phyloP scores from a whole-genome alignment of 176 grass and related monocot species.

The Rhynchospora pubera region DNA sequence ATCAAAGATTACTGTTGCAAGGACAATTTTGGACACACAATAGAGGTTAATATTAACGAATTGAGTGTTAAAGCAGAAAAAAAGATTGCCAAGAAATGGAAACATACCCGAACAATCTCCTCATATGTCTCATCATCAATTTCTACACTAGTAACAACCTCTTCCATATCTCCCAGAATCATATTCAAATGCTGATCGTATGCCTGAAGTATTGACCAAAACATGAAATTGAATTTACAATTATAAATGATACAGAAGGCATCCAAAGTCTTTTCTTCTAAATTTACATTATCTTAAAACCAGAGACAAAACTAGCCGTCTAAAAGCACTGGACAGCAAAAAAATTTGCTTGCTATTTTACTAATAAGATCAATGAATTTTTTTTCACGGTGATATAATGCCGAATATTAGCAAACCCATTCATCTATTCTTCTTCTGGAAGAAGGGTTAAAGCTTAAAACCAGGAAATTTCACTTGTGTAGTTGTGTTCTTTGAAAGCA shows the following conservation, averaged over 20 bases:
- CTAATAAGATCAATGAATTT: not conserved
- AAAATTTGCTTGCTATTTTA: not conserved
- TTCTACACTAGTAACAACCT: slow-evolving; percentile 85
- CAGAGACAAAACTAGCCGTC: not conserved
- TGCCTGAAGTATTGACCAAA: slow-evolving; percentile 38
- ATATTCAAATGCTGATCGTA: slow-evolving; percentile 99
- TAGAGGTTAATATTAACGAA: not conserved
- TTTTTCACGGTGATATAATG: not conserved
- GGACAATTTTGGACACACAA: not conserved
- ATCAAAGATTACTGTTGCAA: not conserved
- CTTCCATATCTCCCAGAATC: slow-evolving; percentile 99
- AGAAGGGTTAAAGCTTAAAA: not conserved
- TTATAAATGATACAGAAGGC: not conserved
- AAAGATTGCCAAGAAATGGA: not conserved
- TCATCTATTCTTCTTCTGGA: not conserved
- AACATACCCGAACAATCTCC: slow-evolving; percentile 87
- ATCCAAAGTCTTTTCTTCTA: not conserved
- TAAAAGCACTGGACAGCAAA: not conserved
- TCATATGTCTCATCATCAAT: slow-evolving; percentile 99
- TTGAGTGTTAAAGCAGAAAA: not conserved
- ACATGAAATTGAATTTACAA: not conserved
- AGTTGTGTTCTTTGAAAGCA: not conserved
- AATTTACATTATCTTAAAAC: not conserved
- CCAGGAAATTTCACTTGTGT: too few species aligned
- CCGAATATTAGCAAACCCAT: not conserved